These are phyloP conservation scores for Cercospora canescens DNA, from an alignment of 2,329 filamentous ascomycete species.

Conservation along the genomic window DNA sequence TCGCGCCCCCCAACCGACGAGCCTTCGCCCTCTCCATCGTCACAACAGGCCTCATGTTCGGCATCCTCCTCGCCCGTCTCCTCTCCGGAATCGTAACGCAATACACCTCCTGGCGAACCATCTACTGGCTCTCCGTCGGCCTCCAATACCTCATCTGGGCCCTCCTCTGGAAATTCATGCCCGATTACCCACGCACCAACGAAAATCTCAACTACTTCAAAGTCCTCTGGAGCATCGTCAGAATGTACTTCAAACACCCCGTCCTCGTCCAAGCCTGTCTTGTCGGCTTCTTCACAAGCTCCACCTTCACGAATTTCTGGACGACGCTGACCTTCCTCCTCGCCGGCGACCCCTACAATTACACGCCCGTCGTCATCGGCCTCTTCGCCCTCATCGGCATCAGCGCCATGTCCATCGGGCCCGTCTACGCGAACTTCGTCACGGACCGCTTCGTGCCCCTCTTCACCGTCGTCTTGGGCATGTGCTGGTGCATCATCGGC, in stretches of 20 bases:
- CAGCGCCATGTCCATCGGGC: conserved; percentile 65
- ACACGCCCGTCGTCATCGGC: conserved; percentile 67
- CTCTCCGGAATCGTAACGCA: conserved; percentile 74
- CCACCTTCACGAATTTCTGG: conserved; percentile 68
- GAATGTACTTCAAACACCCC: conserved; percentile 65
- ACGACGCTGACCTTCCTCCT: conserved; percentile 80
- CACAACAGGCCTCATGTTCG: conserved; percentile 72
- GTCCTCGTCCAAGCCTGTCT: conserved; percentile 69
- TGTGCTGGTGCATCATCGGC: conserved; percentile 60
- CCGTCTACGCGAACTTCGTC: conserved; percentile 68
- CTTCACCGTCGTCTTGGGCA: conserved; percentile 65
- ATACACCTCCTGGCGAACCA: conserved; percentile 71
- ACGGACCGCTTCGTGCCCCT: conserved; percentile 71
- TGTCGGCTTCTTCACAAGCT: conserved; percentile 62
- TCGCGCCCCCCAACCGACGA: conserved; percentile 68
- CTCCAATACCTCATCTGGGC: conserved; percentile 67
- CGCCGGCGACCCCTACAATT: conserved; percentile 67
- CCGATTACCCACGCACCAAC: conserved; percentile 77
- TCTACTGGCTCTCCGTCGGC: conserved; percentile 76
- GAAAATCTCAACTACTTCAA: conserved; percentile 63
- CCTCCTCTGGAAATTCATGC: conserved; percentile 72
- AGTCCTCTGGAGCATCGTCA: conserved; percentile 64
- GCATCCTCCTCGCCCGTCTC: conserved; percentile 73
- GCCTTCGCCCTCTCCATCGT: conserved; percentile 72
- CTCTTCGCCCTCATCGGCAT: conserved; percentile 79